Conservation (phyloP, 1,284 basidiomycete species). For the Mycosarcoma maydis region DNA sequence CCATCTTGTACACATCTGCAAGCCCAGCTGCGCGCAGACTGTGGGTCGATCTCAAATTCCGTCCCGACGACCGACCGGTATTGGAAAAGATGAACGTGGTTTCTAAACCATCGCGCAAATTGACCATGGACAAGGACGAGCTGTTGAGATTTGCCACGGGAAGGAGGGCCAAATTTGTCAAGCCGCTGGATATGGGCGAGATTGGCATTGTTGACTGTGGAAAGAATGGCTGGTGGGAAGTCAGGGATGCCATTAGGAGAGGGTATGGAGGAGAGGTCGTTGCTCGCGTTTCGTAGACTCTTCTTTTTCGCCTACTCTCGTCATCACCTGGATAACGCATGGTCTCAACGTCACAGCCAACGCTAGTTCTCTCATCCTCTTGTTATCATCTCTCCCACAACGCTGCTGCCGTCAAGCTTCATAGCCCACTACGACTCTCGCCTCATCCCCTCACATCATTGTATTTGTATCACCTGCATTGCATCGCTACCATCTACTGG, state of each 20-base stretch:
- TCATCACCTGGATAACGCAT: too few species aligned
- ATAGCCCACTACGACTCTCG: background rate
- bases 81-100: slow-evolving; percentile 78
- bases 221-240: slow-evolving; percentile 69
- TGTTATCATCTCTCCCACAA: too few species aligned
- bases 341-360: too few species aligned
- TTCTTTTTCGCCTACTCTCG: too few species aligned
- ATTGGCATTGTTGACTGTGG: slow-evolving; percentile 80
- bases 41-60: slow-evolving; percentile 90
- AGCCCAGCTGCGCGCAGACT: slow-evolving; percentile 69
- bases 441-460: background rate
- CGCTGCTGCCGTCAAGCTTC: background rate
- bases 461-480: slow-evolving; percentile 4
- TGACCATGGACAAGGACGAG: slow-evolving; percentile 79
- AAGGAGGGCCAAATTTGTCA: slow-evolving; percentile 71
- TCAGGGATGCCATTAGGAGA: slow-evolving; percentile 67
- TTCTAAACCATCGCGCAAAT: slow-evolving; percentile 77
- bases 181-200: slow-evolving; percentile 83
- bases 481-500: too few species aligned
- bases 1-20: slow-evolving; percentile 73
- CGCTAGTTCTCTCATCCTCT: too few species aligned
- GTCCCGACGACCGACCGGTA: slow-evolving; percentile 80
- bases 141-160: slow-evolving; percentile 75
- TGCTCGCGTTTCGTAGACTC: slow-evolving; percentile 66
- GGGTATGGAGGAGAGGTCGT: slow-evolving; percentile 68